These are phyloP conservation scores for Colletotrichum sp. DNA, from an alignment of 2,329 filamentous ascomycete genomes.

Conservation along the genomic window DNA sequence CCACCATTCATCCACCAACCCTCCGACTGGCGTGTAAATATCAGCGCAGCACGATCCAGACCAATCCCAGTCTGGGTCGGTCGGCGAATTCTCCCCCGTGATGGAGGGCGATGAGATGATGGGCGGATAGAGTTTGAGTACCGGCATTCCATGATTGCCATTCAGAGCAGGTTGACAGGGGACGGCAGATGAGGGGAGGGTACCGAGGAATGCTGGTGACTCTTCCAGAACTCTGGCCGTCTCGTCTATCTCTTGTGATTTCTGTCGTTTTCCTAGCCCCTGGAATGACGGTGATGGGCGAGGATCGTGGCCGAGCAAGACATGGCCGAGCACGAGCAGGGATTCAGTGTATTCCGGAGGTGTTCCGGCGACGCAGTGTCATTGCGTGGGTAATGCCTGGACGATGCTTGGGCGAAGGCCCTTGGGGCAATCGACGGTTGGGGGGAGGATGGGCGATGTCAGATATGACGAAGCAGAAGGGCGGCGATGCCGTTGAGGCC, in stretches of 20 bases:
- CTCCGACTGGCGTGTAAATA: background rate
- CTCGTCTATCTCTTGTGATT: background rate
- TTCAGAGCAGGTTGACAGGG: background rate
- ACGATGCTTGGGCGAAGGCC: background rate
- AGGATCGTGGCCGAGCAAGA: background rate
- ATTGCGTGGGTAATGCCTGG: background rate
- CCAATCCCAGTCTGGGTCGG: background rate
- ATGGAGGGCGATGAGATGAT: background rate
- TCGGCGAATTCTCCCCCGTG: background rate
- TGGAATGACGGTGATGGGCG: background rate
- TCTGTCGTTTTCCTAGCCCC: background rate
- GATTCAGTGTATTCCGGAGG: background rate
- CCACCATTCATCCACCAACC: background rate
- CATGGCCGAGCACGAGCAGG: background rate
- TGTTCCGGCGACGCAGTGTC: background rate
- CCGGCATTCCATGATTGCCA: slow-evolving; percentile 1
- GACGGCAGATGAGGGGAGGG: background rate
- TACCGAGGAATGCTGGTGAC: slow-evolving; percentile 1
- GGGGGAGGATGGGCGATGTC: background rate
- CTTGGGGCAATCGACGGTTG: background rate
- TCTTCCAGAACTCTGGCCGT: slow-evolving; percentile 9
- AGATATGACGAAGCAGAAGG: background rate
- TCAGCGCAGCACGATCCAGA: background rate
- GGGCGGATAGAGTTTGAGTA: slow-evolving; percentile 7
- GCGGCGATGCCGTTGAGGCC: background rate